A percentile compares a stretch with the other conserved stretches of the same genome.
Conservation (phyloP, 768 basidiomycete genomes). For the Amanita polypyramis region DNA sequence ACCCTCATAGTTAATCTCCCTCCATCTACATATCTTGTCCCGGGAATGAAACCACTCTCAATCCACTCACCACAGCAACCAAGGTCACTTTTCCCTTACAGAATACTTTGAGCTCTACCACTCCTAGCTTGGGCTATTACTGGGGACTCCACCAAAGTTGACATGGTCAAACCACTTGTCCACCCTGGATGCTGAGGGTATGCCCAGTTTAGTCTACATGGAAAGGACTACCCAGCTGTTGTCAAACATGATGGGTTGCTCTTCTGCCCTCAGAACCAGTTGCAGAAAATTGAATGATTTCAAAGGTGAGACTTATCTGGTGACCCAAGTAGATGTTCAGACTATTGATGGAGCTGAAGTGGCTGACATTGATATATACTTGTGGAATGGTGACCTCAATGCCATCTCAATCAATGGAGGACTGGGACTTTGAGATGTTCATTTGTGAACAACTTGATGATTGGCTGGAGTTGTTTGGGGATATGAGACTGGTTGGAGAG, state of each 20-base stretch:
- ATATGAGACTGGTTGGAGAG: conserved; percentile 3
- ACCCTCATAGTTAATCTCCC: too few relatives aligned
- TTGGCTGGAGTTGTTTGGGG: background rate
- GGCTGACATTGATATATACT: background rate
- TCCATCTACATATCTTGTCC: background rate
- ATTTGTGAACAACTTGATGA: conserved; percentile 2
- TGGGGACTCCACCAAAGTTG: conserved; percentile 12
- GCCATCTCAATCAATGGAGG: background rate
- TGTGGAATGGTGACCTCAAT: background rate
- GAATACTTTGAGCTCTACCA: conserved; percentile 13
- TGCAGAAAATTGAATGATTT: conserved; percentile 16
- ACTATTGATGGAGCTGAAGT: background rate
- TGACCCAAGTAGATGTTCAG: background rate
- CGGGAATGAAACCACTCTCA: background rate
- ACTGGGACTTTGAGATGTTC: conserved; percentile 2
- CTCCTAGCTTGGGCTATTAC: conserved; percentile 14
- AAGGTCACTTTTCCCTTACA: conserved; percentile 11
- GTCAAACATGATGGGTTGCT: conserved; percentile 12
- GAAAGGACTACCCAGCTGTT: conserved; percentile 11
- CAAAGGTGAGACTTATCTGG: conserved; percentile 14
- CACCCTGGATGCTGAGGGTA: conserved; percentile 7
- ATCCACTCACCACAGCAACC: conserved; percentile 7
- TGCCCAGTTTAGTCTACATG: conserved; percentile 9
- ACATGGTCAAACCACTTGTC: conserved; percentile 10
- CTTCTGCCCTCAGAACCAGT: conserved; percentile 12